A percentile compares a stretch with the other conserved stretches of the same genome.
Evolutionary conservation across 176 grass and related monocot species (phyloP).

Genomic region (Panicum miliaceum): DNA sequence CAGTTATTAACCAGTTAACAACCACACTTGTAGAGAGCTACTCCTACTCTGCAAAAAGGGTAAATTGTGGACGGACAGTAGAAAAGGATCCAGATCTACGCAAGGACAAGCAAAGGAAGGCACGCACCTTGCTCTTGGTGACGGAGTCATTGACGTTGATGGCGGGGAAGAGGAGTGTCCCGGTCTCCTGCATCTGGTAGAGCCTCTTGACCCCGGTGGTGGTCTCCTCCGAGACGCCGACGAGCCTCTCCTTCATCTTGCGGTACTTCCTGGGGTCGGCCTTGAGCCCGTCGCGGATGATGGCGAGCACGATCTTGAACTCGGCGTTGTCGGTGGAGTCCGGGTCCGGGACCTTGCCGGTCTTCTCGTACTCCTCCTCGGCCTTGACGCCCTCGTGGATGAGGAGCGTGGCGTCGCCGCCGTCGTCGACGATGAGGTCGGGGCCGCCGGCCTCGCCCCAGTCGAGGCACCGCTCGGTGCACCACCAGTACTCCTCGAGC

Average conservation of each 20-base stretch:
- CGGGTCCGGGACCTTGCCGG: slow-evolving; percentile 75
- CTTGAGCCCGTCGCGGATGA: slow-evolving; percentile 91
- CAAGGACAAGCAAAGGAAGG: not conserved
- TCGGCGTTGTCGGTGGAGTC: slow-evolving; percentile 87
- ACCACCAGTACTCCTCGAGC: slow-evolving; percentile 99
- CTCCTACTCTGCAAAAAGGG: not conserved
- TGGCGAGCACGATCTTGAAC: slow-evolving; percentile 92
- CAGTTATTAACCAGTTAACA: not conserved
- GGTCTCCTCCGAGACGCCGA: slow-evolving; percentile 95
- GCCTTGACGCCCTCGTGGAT: slow-evolving; percentile 95
- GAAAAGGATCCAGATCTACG: not conserved
- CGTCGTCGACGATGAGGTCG: slow-evolving; percentile 95
- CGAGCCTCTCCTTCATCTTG: slow-evolving; percentile 96
- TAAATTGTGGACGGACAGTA: not conserved
- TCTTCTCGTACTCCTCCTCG: slow-evolving; percentile 89
- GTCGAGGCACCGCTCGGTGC: slow-evolving; percentile 95
- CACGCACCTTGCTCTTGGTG: slow-evolving; percentile 94
- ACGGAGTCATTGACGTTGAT: slow-evolving; percentile 97
- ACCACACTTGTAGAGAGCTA: not conserved
- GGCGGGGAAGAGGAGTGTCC: slow-evolving; percentile 81
- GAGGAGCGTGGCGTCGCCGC: slow-evolving; percentile 84
- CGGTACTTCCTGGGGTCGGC: slow-evolving; percentile 73
- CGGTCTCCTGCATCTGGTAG: slow-evolving; percentile 87
- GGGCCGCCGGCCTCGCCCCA: slow-evolving; percentile 78
- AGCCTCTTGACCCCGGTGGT: slow-evolving; percentile 91